These are phyloP conservation scores for Tetragonia tetragonoides DNA, from an alignment of 148 eudicot genomes.

Conservation along the genomic window DNA sequence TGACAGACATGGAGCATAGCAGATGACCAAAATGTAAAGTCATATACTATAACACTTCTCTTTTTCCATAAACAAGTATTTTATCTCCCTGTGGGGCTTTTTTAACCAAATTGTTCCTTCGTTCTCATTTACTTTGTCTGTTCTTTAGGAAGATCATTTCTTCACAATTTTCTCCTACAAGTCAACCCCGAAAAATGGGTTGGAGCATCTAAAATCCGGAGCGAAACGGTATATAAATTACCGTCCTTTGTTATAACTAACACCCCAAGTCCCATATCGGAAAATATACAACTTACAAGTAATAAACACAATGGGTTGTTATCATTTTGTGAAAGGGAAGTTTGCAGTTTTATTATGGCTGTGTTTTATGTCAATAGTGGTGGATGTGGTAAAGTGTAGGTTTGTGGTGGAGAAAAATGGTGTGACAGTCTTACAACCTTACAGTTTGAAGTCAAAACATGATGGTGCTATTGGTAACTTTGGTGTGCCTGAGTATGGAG, in stretches of 20 bases:
- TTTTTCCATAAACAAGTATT: background rate
- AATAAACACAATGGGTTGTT: background rate
- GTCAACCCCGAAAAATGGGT: background rate
- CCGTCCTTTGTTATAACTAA: background rate
- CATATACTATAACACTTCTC: background rate
- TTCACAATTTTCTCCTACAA: background rate
- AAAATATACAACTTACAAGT: background rate
- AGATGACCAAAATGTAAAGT: background rate
- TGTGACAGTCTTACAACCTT: slow-evolving; percentile 56
- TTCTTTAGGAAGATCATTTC: background rate
- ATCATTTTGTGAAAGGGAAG: background rate
- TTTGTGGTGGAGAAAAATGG: slow-evolving; percentile 86
- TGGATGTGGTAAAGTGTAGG: slow-evolving; percentile 25
- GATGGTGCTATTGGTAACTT: slow-evolving; percentile 89
- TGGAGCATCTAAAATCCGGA: background rate
- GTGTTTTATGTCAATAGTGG: background rate
- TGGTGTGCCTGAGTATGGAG: slow-evolving; percentile 92
- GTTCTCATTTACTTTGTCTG: no score
- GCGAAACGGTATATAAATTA: background rate
- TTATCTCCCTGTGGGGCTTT: no score
- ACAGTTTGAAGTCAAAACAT: slow-evolving; percentile 40
- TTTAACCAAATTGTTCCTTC: no score
- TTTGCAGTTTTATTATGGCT: background rate
- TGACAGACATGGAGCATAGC: background rate
- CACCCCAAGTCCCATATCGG: background rate